Conservation (phyloP, 2,329 filamentous ascomycete species). For the Neonectria ditissima region DNA sequence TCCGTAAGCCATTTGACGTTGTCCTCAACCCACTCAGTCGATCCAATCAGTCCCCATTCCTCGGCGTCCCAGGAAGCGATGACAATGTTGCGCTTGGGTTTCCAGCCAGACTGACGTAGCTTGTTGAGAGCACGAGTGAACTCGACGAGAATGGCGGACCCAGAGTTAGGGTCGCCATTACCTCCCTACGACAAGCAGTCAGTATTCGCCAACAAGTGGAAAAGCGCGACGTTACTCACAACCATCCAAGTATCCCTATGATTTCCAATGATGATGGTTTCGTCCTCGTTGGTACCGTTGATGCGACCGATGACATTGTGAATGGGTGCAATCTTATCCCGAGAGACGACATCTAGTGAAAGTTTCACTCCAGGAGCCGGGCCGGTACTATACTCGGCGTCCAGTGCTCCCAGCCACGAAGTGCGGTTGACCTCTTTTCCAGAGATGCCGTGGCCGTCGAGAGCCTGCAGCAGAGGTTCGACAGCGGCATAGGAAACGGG, state of each 20-base stretch:
- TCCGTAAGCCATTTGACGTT: slow-evolving; percentile 80
- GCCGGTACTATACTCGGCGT: slow-evolving; percentile 57
- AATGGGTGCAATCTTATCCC: slow-evolving; percentile 76
- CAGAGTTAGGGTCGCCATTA: slow-evolving; percentile 85
- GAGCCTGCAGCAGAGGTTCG: slow-evolving; percentile 78
- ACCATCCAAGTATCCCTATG: slow-evolving; percentile 71
- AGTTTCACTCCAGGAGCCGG: slow-evolving; percentile 68
- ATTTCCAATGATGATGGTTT: slow-evolving; percentile 80
- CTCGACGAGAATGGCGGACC: slow-evolving; percentile 81
- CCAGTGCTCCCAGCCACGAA: slow-evolving; percentile 67
- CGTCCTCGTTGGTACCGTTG: slow-evolving; percentile 80
- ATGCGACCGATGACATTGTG: slow-evolving; percentile 86
- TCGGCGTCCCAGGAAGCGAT: slow-evolving; percentile 79
- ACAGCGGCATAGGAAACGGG: slow-evolving; percentile 84
- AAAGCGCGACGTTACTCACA: slow-evolving; percentile 28
- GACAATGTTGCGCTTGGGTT: slow-evolving; percentile 77
- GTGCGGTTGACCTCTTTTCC: slow-evolving; percentile 72
- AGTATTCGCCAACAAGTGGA: neutral
- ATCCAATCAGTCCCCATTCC: slow-evolving; percentile 84
- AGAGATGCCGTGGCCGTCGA: slow-evolving; percentile 80
- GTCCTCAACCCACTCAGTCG: slow-evolving; percentile 89
- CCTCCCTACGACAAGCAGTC: slow-evolving; percentile 63
- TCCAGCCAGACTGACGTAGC: slow-evolving; percentile 80
- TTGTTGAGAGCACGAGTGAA: slow-evolving; percentile 78
- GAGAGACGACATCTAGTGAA: slow-evolving; percentile 76